Conservation (phyloP, 1,139 yeast species). For the Blastobotrys serpentis region DNA sequence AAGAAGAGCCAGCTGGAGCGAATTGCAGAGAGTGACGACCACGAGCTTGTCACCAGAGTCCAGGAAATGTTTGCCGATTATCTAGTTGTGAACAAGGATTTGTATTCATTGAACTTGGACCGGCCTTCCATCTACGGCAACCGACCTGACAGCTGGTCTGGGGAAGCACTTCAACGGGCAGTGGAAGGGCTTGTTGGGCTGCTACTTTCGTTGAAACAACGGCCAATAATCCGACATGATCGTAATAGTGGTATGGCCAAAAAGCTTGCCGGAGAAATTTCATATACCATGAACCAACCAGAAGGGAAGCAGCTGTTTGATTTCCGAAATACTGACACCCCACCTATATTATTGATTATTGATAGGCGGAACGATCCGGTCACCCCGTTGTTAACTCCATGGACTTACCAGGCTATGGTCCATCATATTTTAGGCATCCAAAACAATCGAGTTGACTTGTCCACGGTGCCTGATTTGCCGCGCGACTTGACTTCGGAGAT, state of each 20-base stretch:
- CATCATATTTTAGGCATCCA: constrained; percentile 83
- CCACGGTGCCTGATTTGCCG: constrained; percentile 46
- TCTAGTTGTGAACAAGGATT: constrained; percentile 64
- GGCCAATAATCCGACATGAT: constrained; percentile 79
- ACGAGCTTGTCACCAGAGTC: constrained; percentile 72
- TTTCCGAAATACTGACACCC: constrained; percentile 55
- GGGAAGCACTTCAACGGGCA: constrained; percentile 48
- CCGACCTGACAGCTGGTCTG: constrained; percentile 46
- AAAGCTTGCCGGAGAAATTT: constrained; percentile 67
- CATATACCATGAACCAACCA: constrained; percentile 39
- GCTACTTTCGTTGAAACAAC: constrained; percentile 67
- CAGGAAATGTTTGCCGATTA: constrained; percentile 86
- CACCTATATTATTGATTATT: constrained; percentile 73
- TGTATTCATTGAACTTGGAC: constrained; percentile 52
- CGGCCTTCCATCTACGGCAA: constrained; percentile 33
- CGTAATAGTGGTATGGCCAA: constrained; percentile 59
- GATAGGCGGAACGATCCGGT: constrained; percentile 89
- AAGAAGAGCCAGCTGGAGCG: constrained; percentile 76
- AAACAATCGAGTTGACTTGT: constrained; percentile 74
- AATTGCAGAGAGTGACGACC: constrained; percentile 86
- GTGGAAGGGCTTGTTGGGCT: constrained; percentile 60
- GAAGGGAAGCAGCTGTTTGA: constrained; percentile 57
- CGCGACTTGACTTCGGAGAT: constrained; percentile 53
- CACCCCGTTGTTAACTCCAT: constrained; percentile 87
- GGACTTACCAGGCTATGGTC: constrained; percentile 99